Base-by-base conservation (phyloP, 306 rosid genomes). In the Psophocarpus tetragonolobus region DNA sequence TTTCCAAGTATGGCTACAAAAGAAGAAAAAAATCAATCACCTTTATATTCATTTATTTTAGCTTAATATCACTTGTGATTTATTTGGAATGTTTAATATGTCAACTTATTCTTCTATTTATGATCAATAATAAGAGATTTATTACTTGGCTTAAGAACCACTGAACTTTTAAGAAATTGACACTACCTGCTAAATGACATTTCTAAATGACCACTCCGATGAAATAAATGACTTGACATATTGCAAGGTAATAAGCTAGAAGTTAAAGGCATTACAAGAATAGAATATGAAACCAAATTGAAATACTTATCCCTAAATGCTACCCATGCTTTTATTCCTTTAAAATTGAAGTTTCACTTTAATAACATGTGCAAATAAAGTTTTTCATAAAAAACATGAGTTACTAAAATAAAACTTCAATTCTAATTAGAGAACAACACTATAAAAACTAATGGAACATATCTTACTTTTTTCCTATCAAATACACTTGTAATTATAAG, bases 1-100 rank as follows among this genome's bases (percentile, higher is more conserved):
- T 81, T 57, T 33, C 30, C 66, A 33, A 51, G 23, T 68, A 13
- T 81, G 39, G 36, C 81, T 81, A 29, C 58, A 60, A 75, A 68
- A 69, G 21, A 68, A 69, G 21, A 69, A 69, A 68, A 60, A 15
- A 44, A 21, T 14, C 74, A 26, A 4, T 65, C 20, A 48, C 32
- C 10, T 20, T 50, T 51, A 4, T 18, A 33, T 35, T 30, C 7
- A 17, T n/a, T 61, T 61, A 61, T 15, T 58, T 57, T 24, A 35
- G 64, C 64, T 26, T 56, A 23, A 56, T 12, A 4, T 1, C 17
- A 57, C 15, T 18, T 21, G 32, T 54, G 60, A 8, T 56, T 56
- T 26, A 10, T 60, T 21, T n/a, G 2, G 15, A 32, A 61, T 30
- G 68, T 17, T 30, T 15, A 30, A 2, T 14, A 15, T 29, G 23